These are phyloP conservation scores for Begonia peltatifolia DNA, from an alignment of 306 rosid species.

Conservation along the genomic window DNA sequence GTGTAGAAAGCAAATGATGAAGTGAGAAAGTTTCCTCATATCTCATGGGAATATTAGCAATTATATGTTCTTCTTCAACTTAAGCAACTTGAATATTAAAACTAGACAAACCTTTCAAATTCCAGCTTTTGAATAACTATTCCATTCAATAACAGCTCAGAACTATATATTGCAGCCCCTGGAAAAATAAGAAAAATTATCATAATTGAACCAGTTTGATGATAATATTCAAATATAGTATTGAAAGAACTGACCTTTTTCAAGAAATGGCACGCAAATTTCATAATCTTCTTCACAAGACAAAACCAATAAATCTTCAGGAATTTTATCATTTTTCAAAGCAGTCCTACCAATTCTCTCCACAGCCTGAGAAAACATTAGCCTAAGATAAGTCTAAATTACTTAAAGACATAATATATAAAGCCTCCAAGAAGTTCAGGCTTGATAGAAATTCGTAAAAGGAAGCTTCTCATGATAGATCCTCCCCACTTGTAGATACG, in stretches of 20 bases:
- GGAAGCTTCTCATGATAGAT: too few relatives aligned
- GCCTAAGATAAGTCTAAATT: not conserved
- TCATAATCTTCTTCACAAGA: slow-evolving; percentile 86
- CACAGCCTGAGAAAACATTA: slow-evolving; percentile 28
- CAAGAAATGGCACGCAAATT: slow-evolving; percentile 60
- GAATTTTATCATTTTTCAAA: slow-evolving; percentile 36
- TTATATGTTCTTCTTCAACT: not conserved
- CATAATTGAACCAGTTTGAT: not conserved
- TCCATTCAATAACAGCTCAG: slow-evolving; percentile 84
- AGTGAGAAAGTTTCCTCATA: not conserved
- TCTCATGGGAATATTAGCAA: not conserved
- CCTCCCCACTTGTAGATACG: too few relatives aligned
- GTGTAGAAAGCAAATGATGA: not conserved
- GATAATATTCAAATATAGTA: not conserved
- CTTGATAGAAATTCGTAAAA: too few relatives aligned
- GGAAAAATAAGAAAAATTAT: slow-evolving; percentile 17
- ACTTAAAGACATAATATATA: not conserved
- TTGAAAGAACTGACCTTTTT: slow-evolving; percentile 41
- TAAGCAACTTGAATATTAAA: not conserved
- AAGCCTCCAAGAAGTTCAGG: slow-evolving; percentile 1
- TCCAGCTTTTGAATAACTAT: slow-evolving; percentile 88
- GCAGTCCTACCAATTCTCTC: slow-evolving; percentile 55
- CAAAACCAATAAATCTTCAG: slow-evolving; percentile 63
- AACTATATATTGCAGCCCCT: slow-evolving; percentile 72
- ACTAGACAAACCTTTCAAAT: slow-evolving; percentile 46